Percentiles rank a stretch among this genome's conserved stretches.
These are phyloP conservation scores for Platanthera zijinensis DNA, from an alignment of 106 monocot genomes.

Conservation along the genomic window DNA sequence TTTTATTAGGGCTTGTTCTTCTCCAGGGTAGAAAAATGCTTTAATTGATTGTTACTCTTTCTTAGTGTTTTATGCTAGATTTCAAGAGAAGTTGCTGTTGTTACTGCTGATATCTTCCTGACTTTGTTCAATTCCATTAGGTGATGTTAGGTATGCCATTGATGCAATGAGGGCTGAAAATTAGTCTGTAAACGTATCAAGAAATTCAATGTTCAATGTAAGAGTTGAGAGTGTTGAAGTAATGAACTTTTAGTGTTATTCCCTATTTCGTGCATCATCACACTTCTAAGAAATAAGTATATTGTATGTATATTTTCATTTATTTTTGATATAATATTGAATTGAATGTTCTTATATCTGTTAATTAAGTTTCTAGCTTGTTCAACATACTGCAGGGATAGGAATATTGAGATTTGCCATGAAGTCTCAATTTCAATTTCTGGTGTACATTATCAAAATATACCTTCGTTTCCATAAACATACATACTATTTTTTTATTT, in stretches of 20 bases:
- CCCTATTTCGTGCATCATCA: not conserved
- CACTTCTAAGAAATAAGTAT: not conserved
- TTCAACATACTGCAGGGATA: too few species aligned
- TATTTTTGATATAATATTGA: too few species aligned
- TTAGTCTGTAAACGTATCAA: slow-evolving; percentile 26
- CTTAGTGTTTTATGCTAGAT: not conserved
- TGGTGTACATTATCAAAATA: too few species aligned
- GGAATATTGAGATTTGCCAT: too few species aligned
- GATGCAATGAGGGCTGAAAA: slow-evolving; percentile 57
- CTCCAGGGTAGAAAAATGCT: slow-evolving; percentile 62
- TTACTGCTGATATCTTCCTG: not conserved
- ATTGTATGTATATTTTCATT: not conserved
- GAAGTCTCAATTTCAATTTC: too few species aligned
- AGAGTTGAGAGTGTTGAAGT: slow-evolving; percentile 7
- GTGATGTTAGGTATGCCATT: slow-evolving; percentile 50
- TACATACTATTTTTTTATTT: too few species aligned
- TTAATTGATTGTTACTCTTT: slow-evolving; percentile 4
- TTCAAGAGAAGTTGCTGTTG: not conserved
- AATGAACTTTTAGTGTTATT: not conserved
- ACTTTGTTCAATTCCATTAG: not conserved
- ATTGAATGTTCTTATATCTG: too few species aligned
- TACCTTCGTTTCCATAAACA: too few species aligned
- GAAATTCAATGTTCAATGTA: slow-evolving; percentile 64
- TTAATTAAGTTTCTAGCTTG: too few species aligned
- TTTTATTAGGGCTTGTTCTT: slow-evolving; percentile 62